Conservation (phyloP, 768 basidiomycete species). For the Boletus tomentosulus region DNA sequence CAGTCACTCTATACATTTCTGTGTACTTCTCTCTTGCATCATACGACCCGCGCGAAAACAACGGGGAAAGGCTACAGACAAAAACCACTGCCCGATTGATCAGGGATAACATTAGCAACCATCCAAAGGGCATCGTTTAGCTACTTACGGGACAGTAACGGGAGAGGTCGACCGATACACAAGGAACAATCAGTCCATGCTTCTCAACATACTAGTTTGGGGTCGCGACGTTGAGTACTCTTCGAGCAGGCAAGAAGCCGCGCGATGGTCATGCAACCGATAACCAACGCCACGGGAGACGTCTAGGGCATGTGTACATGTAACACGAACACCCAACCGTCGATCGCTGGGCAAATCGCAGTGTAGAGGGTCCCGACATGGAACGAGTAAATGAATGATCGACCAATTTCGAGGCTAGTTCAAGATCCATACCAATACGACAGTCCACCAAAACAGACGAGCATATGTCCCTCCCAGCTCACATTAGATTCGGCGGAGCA, state of each 20-base stretch:
- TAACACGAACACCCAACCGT: constrained; percentile 1
- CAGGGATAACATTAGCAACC: neutral
- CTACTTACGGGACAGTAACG: constrained; percentile 17
- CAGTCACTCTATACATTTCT: constrained; percentile 24
- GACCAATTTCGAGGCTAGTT: constrained; percentile 18
- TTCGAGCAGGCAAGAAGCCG: constrained; percentile 22
- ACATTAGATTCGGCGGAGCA: neutral
- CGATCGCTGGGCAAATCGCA: constrained; percentile 15
- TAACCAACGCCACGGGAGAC: neutral
- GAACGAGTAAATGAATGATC: constrained; percentile 19
- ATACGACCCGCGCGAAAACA: constrained; percentile 20
- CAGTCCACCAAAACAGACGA: neutral
- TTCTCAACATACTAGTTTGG: constrained; percentile 19
- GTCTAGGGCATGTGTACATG: neutral
- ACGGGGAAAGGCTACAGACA: constrained; percentile 18
- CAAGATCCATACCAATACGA: constrained; percentile 6
- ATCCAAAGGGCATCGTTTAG: constrained; percentile 12
- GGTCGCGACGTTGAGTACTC: constrained; percentile 10
- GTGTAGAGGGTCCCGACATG: neutral
- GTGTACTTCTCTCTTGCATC: constrained; percentile 27
- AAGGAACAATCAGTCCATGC: constrained; percentile 4
- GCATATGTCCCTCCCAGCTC: neutral
- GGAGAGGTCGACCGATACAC: neutral
- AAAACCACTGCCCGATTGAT: constrained; percentile 13
- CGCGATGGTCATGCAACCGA: neutral